Percentiles rank a stretch among this genome's conserved stretches.
Conservation (phyloP, 2,329 filamentous ascomycete species). For the Fusarium clavum region DNA sequence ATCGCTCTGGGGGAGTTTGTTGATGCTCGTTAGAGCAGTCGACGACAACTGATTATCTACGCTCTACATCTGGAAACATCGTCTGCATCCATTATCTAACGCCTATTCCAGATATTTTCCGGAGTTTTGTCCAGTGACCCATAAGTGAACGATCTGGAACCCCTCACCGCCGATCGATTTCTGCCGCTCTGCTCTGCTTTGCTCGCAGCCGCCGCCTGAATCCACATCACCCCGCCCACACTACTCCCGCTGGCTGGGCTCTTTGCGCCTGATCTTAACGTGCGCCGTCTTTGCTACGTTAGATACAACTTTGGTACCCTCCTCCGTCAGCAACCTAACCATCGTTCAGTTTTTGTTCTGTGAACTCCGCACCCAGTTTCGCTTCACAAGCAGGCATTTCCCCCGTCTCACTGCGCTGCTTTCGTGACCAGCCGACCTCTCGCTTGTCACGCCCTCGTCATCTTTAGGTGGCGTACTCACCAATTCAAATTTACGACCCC, state of each 20-base stretch:
- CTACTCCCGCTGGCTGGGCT: conserved; percentile 9
- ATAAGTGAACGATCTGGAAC: conserved; percentile 45
- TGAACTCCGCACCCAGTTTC: conserved; percentile 32
- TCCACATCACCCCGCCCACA: conserved; percentile 38
- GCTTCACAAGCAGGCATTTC: conserved; percentile 40
- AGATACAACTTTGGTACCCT: conserved; percentile 45
- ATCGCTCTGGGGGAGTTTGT: not conserved
- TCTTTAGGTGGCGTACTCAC: conserved; percentile 43
- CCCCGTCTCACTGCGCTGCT: conserved; percentile 47
- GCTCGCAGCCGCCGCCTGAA: conserved; percentile 37
- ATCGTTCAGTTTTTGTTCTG: conserved; percentile 37
- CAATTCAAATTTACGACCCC: conserved; percentile 40
- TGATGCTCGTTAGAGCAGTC: not conserved
- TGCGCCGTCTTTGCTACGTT: conserved; percentile 36
- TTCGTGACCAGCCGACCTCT: conserved; percentile 43
- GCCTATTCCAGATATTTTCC: conserved; percentile 31
- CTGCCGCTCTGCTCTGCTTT: conserved; percentile 41
- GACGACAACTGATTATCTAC: conserved; percentile 5
- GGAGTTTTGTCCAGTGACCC: conserved; percentile 36
- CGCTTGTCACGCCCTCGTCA: conserved; percentile 44
- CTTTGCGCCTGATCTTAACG: conserved; percentile 46
- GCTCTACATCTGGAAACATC: conserved; percentile 20
- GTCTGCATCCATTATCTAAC: conserved; percentile 15
- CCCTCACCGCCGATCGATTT: conserved; percentile 48
- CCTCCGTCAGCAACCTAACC: conserved; percentile 41